These are phyloP conservation scores for Apiospora koreana DNA, from an alignment of 2,329 filamentous ascomycete genomes.

Conservation along the genomic window DNA sequence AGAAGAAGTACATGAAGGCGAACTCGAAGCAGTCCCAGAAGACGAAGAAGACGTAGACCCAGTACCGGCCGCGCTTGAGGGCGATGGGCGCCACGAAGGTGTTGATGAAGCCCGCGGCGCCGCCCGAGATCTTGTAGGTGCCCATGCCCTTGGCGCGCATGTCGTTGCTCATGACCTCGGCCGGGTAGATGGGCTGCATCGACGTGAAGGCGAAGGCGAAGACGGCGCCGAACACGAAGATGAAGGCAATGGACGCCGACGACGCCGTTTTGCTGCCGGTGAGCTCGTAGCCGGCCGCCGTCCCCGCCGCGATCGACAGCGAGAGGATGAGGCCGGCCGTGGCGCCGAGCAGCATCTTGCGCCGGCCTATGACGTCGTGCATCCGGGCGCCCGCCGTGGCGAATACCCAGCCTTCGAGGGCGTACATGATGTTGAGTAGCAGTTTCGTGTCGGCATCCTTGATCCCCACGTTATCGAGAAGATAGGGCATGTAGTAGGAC, in stretches of 20 bases:
- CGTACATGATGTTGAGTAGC: constrained; percentile 41
- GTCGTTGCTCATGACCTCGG: constrained; percentile 38
- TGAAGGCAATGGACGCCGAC: constrained; percentile 38
- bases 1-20: constrained; percentile 56
- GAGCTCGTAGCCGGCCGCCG: constrained; percentile 35
- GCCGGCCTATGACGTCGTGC: constrained; percentile 41
- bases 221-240: constrained; percentile 39
- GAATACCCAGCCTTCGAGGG: constrained; percentile 39
- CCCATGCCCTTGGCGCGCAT: constrained; percentile 41
- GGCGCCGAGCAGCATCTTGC: constrained; percentile 39
- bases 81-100: constrained; percentile 34
- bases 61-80: constrained; percentile 16
- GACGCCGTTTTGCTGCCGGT: constrained; percentile 37
- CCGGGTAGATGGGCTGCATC: constrained; percentile 39
- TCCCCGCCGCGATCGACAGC: constrained; percentile 38
- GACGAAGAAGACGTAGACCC: constrained; percentile 56
- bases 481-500: constrained; percentile 41
- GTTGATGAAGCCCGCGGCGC: constrained; percentile 39
- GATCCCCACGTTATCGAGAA: constrained; percentile 42
- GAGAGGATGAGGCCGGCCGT: constrained; percentile 38
- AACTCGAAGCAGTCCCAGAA: constrained; percentile 58
- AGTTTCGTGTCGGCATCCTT: constrained; percentile 39
- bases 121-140: constrained; percentile 36
- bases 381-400: constrained; percentile 38
- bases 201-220: constrained; percentile 38